These are phyloP conservation scores for Fragaria ananassa DNA, from an alignment of 306 rosid species.

Conservation along the genomic window DNA sequence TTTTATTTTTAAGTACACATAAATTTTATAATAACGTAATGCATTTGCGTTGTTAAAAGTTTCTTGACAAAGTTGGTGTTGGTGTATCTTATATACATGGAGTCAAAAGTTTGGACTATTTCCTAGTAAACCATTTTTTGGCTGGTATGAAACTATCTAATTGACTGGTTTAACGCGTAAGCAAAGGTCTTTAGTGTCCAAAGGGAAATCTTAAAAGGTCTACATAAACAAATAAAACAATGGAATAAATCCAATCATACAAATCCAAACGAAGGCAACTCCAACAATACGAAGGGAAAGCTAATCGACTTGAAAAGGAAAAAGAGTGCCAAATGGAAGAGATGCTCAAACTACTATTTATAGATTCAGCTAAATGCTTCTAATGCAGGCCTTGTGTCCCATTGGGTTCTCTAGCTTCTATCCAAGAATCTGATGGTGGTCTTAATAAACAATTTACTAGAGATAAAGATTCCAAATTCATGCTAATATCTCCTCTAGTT, in stretches of 20 bases:
- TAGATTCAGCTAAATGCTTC: not conserved
- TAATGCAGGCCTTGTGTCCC: constrained; percentile 6
- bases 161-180: not conserved
- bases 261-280: not conserved
- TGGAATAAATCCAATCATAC: not conserved
- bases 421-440: not conserved
- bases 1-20: not conserved
- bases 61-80: too few species aligned
- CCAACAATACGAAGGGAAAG: not conserved
- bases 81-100: too few species aligned
- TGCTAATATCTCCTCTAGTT: not conserved
- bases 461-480: not conserved
- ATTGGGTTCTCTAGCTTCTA: not conserved
- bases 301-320: not conserved
- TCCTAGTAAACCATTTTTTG: too few species aligned
- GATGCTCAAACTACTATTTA: not conserved
- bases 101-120: too few species aligned
- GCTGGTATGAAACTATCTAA: not conserved
- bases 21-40: too few species aligned
- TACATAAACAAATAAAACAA: not conserved
- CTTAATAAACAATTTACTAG: not conserved
- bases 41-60: too few species aligned
- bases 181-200: not conserved
- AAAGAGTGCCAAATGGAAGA: not conserved
- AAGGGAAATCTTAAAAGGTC: not conserved